phyloP scores from a whole-genome alignment of 176 grass and related monocot genomes.

The Lolium multiflorum region DNA sequence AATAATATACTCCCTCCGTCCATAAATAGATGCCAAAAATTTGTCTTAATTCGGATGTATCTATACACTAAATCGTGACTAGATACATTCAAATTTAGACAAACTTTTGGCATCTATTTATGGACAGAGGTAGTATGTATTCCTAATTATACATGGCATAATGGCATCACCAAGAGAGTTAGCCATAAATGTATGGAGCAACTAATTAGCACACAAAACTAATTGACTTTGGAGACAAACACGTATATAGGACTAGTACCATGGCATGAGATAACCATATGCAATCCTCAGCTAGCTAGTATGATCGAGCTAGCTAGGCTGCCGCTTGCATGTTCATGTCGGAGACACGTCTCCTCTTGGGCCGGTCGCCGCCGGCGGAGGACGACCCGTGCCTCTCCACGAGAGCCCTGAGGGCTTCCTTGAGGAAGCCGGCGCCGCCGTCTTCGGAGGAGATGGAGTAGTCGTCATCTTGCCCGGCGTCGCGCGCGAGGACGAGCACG shows the following conservation, averaged over 20 bases:
- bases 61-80: too few relatives aligned
- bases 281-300: conserved; percentile 36
- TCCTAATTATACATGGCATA: conserved; percentile 40
- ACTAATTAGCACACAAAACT: conserved; percentile 45
- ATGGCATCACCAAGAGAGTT: conserved; percentile 42
- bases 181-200: conserved; percentile 32
- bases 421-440: conserved; percentile 46
- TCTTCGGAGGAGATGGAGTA: conserved; percentile 6
- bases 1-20: too few relatives aligned
- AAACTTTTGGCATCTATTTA: too few relatives aligned
- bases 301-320: conserved; percentile 3
- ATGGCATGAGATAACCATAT: conserved; percentile 40
- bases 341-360: conserved; percentile 74
- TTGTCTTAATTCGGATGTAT: too few relatives aligned
- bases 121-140: too few relatives aligned
- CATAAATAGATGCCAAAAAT: too few relatives aligned
- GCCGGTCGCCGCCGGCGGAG: conserved; percentile 50
- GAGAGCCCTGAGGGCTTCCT: conserved; percentile 70
- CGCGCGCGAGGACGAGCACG: conserved; percentile 79
- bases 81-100: too few relatives aligned
- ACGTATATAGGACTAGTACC: conserved; percentile 23
- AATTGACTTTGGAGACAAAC: conserved; percentile 31
- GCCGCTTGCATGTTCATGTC: conserved; percentile 67
- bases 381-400: conserved; percentile 57
- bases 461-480: conserved; percentile 30